Conservation (phyloP, 139 green algal genomes). For the Pleodorina starrii region DNA sequence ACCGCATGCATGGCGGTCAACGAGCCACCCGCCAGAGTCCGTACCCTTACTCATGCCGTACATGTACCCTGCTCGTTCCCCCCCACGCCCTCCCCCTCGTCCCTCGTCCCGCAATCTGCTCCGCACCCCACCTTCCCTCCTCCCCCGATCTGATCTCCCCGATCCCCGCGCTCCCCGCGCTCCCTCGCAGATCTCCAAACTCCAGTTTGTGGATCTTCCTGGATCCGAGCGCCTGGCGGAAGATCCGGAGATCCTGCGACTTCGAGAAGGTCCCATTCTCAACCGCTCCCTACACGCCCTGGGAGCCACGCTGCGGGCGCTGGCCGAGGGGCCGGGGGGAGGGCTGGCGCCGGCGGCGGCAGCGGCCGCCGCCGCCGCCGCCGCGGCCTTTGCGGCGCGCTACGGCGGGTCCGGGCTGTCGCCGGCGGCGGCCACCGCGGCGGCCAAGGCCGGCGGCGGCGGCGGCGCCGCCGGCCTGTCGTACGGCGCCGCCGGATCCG, state of each 20-base stretch:
- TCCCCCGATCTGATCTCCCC: too few species aligned
- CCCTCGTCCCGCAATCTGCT: too few species aligned
- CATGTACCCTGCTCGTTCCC: too few species aligned
- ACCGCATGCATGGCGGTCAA: too few species aligned
- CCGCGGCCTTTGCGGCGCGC: background rate
- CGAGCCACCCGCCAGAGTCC: too few species aligned
- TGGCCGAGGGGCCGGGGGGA: slow-evolving; percentile 34
- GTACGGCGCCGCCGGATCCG: background rate
- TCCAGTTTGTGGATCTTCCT: slow-evolving; percentile 77
- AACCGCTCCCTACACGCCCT: slow-evolving; percentile 37
- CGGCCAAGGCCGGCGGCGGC: background rate
- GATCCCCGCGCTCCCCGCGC: too few species aligned
- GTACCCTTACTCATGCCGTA: too few species aligned
- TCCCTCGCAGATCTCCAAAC: slow-evolving; percentile 32
- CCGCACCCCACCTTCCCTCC: too few species aligned
- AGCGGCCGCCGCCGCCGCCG: background rate
- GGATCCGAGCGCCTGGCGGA: slow-evolving; percentile 76
- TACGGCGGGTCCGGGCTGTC: slow-evolving; percentile 7
- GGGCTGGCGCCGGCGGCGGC: slow-evolving; percentile 21
- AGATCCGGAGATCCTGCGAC: slow-evolving; percentile 78
- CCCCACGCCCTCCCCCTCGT: too few species aligned
- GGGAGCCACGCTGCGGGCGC: slow-evolving; percentile 30
- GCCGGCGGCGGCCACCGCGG: background rate
- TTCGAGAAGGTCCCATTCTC: slow-evolving; percentile 62
- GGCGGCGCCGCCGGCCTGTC: background rate